Conservation (phyloP, 2,329 filamentous ascomycete genomes). For the Torrubiellomyces zombiae region DNA sequence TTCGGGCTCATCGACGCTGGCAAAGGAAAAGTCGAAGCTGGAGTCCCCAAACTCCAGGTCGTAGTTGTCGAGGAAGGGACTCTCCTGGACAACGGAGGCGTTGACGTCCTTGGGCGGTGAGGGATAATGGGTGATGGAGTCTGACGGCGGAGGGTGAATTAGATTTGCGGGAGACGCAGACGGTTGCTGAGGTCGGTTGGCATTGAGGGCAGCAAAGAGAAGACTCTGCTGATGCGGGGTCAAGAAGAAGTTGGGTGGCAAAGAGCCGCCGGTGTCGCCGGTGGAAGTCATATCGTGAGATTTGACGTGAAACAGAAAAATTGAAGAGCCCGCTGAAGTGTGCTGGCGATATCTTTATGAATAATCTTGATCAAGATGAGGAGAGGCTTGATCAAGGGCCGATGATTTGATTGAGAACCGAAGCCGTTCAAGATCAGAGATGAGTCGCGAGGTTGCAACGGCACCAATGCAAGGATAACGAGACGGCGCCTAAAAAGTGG, state of each 20-base stretch:
- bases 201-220: constrained; percentile 59
- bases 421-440: background rate
- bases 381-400: background rate
- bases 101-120: constrained; percentile 27
- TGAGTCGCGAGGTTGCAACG: background rate
- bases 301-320: too few relatives aligned
- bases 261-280: constrained; percentile 20
- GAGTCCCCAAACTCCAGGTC: constrained; percentile 63
- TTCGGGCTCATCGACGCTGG: constrained; percentile 34
- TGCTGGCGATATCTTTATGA: background rate
- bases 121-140: constrained; percentile 30
- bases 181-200: constrained; percentile 36
- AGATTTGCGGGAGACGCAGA: constrained; percentile 20
- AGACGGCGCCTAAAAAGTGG: background rate
- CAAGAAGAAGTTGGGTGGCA: constrained; percentile 45
- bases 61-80: constrained; percentile 64
- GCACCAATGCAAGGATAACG: background rate
- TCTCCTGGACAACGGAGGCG: constrained; percentile 43
- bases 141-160: constrained; percentile 27
- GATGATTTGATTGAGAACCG: background rate
- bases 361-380: background rate
- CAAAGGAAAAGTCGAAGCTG: constrained; percentile 51
- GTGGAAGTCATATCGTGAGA: constrained; percentile 30
- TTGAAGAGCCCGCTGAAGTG: background rate
- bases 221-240: constrained; percentile 63